These are phyloP conservation scores for Picea mariana DNA, from an alignment of 83 land plant genomes.

Conservation along the genomic window DNA sequence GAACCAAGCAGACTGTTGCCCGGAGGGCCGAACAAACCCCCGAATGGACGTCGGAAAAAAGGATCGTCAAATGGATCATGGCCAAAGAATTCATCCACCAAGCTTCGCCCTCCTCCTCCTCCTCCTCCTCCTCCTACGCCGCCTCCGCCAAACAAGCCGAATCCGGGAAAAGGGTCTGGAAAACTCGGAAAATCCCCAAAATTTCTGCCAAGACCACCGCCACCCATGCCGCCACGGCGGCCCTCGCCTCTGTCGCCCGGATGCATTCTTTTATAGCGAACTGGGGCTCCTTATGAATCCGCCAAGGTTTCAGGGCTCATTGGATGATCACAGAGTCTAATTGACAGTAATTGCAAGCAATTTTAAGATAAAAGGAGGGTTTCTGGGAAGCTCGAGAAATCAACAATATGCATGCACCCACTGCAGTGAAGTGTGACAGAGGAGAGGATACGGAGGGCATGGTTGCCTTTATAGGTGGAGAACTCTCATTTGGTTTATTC, in stretches of 20 bases:
- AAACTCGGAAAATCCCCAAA: not conserved
- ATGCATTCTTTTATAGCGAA: not conserved
- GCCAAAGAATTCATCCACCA: not conserved
- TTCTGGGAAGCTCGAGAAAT: too few species aligned
- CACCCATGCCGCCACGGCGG: not conserved
- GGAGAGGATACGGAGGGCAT: too few species aligned
- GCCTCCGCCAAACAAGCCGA: not conserved
- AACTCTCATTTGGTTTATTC: too few species aligned
- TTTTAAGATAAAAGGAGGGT: too few species aligned
- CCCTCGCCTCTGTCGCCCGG: slow-evolving; percentile 12
- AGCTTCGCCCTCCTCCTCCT: not conserved
- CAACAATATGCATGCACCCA: too few species aligned
- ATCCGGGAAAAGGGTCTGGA: not conserved
- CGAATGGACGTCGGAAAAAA: not conserved
- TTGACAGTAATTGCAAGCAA: too few species aligned
- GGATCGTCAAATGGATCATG: not conserved
- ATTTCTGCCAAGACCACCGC: not conserved
- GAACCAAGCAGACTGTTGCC: not conserved
- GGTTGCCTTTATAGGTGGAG: too few species aligned
- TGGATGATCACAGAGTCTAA: too few species aligned
- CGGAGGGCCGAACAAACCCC: not conserved
- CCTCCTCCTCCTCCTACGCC: too few species aligned
- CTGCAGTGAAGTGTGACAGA: too few species aligned
- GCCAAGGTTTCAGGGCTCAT: too few species aligned
- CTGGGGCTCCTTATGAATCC: too few species aligned